Evolutionary conservation across 2,329 filamentous ascomycete species (phyloP).

Genomic region (Cadophora gregata): DNA sequence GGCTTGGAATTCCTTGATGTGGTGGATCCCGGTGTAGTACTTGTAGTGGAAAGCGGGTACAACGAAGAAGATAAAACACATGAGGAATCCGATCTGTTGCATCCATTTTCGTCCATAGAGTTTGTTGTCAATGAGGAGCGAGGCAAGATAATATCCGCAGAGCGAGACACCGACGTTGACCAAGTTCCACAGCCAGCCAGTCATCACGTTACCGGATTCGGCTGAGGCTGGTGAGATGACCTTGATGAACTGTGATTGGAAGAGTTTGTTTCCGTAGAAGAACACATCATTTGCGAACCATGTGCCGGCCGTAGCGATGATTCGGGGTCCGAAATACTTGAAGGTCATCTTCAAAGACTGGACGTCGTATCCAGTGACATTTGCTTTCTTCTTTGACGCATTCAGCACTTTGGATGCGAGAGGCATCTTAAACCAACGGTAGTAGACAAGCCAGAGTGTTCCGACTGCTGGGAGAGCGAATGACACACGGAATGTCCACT

Average conservation of each 20-base stretch:
- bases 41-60: constrained; percentile 87
- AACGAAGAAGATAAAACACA: constrained; percentile 93
- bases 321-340: constrained; percentile 82
- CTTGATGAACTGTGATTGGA: constrained; percentile 88
- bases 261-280: constrained; percentile 99
- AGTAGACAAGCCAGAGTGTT: constrained; percentile 94
- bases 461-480: constrained; percentile 91
- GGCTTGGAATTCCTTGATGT: constrained; percentile 90
- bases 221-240: constrained; percentile 73
- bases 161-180: constrained; percentile 89
- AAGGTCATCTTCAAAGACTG: constrained; percentile 80
- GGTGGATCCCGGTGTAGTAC: constrained; percentile 74
- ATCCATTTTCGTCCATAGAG: constrained; percentile 95
- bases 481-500: constrained; percentile 91
- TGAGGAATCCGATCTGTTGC: constrained; percentile 92
- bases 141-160: constrained; percentile 87
- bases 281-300: constrained; percentile 99
- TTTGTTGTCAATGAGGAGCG: constrained; percentile 51
- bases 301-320: constrained; percentile 83
- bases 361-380: constrained; percentile 93
- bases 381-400: constrained; percentile 81
- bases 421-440: constrained; percentile 94
- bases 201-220: constrained; percentile 69
- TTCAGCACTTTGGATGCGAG: constrained; percentile 83
- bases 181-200: constrained; percentile 89